phyloP scores from a whole-genome alignment of 495 filamentous ascomycete genomes.

The Trichocladium antarcticum region DNA sequence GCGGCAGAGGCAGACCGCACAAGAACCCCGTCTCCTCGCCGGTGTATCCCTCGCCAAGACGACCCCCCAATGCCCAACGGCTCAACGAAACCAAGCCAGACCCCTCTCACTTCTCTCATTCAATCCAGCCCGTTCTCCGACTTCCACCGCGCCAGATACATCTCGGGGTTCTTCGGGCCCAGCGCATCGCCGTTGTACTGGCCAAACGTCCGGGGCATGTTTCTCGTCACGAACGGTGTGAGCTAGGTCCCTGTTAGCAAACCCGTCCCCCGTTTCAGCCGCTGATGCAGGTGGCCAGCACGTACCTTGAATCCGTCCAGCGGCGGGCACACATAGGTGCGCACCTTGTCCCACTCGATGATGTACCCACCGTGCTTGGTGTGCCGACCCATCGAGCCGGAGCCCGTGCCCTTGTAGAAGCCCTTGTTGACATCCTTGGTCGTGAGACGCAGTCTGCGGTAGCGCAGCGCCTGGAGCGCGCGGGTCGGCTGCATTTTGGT shows the following conservation, averaged over 20 bases:
- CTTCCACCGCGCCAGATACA: constrained; percentile 60
- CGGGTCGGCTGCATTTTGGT: constrained; percentile 55
- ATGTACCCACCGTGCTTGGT: constrained; percentile 75
- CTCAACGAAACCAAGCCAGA: background rate
- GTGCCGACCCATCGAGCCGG: constrained; percentile 76
- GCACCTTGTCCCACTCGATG: constrained; percentile 75
- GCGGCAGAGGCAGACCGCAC: background rate
- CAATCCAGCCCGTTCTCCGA: constrained; percentile 53
- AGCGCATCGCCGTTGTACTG: constrained; percentile 36
- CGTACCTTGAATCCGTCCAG: constrained; percentile 62
- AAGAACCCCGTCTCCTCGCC: background rate
- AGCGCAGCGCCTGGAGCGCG: constrained; percentile 49
- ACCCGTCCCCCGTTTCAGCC: background rate
- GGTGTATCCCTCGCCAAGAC: background rate
- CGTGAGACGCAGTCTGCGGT: constrained; percentile 60
- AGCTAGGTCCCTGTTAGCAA: constrained; percentile 42
- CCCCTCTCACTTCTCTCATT: constrained; percentile 4
- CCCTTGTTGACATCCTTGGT: constrained; percentile 89
- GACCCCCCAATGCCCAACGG: background rate
- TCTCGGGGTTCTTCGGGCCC: constrained; percentile 45
- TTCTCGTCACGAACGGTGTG: constrained; percentile 72
- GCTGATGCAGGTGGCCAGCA: background rate
- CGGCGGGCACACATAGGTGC: constrained; percentile 75
- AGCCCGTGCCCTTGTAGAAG: constrained; percentile 91
- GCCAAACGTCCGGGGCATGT: constrained; percentile 41